Percentiles rank a stretch among this genome's conserved stretches.
phyloP scores from a whole-genome alignment of 768 basidiomycete species.

The Steccherinum ochraceum region DNA sequence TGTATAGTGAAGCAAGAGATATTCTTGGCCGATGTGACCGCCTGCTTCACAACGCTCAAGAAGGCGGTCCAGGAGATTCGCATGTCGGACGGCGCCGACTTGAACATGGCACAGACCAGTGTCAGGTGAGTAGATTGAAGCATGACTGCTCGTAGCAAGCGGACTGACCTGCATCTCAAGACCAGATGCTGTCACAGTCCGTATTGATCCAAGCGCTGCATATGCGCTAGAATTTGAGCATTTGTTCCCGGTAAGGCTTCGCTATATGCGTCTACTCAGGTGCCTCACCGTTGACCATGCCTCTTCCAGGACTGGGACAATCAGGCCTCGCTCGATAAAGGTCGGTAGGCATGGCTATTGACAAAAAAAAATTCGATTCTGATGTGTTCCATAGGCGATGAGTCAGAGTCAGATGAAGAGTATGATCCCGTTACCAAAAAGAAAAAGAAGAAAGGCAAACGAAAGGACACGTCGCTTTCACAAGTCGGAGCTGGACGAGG shows the following conservation, averaged over 20 bases:
- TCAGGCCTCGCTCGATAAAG: not conserved
- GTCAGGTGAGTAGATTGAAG: conserved; percentile 41
- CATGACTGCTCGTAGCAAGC: conserved; percentile 25
- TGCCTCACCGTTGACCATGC: too few relatives aligned
- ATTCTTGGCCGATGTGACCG: conserved; percentile 72
- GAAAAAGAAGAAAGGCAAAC: conserved; percentile 22
- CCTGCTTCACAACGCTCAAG: conserved; percentile 71
- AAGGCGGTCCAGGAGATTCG: conserved; percentile 69
- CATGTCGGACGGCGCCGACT: conserved; percentile 38
- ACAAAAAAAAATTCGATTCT: too few relatives aligned
- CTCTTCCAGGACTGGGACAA: not conserved
- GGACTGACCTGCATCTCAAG: conserved; percentile 34
- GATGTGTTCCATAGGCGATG: conserved; percentile 6
- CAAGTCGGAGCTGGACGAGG: conserved; percentile 41
- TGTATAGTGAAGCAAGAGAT: conserved; percentile 75
- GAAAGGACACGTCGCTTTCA: conserved; percentile 22
- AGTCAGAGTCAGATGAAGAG: conserved; percentile 40
- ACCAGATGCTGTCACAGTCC: conserved; percentile 29
- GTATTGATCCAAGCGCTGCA: conserved; percentile 41
- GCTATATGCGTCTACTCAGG: too few relatives aligned
- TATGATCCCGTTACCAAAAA: conserved; percentile 38
- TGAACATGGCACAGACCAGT: conserved; percentile 68
- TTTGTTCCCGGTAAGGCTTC: conserved; percentile 56
- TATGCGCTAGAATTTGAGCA: conserved; percentile 58
- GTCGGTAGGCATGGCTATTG: not conserved